Base-by-base conservation (phyloP, 225 moss, liverwort and hornwort species). In the Anthoceros angustus region DNA sequence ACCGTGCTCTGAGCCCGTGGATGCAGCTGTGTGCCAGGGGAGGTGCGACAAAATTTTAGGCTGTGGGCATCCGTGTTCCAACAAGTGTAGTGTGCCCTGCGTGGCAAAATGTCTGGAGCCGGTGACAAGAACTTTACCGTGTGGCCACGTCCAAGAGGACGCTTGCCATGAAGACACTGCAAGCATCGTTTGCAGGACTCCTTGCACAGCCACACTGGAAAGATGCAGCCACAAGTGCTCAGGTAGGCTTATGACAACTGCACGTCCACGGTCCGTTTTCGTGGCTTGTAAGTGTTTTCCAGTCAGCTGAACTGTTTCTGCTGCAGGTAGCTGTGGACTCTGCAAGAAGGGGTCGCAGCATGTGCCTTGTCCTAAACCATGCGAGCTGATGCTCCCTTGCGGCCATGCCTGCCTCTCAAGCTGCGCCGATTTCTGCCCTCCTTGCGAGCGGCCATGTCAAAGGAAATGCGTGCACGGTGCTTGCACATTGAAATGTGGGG, bases 381-480 rank as follows among this genome's bases (percentile, higher is more conserved):
- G 81, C 66, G 73, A 73, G 0, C 72, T 73, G 16, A 63, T 9
- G 41, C 64, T 81, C 25, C 73, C 78, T 15, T 81, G 81, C 24
- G 75, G 75, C 32, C 81, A 81, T 64, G 42, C 38, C 3, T 81
- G 81, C 39, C 32, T 69, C 10, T 70, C 67, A 0, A 68, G 78
- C 20, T 81, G 78, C 42, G 70, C 72, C 7, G 40, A 62, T 0
- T 43, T 25, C 7, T 81, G 81, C 40, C 78, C 78, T 18, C 72
- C 81, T 0, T 78, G 78, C 41, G 8, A 0, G 20, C 43, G 65
- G 49, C 61, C 39, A 23, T 82, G 82, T 45, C 39, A 38, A 26
- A 82, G 75, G 42, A 61, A 69, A 25, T 82, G 81, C 63, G 38
- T 72, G 0, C 82, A 82, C 62, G 78, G 79, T 63, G 42, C 21